Percentiles rank a stretch among this genome's conserved stretches.
Conservation (phyloP, 371 early-diverging fungal genomes). For the Nematocida sp. region DNA sequence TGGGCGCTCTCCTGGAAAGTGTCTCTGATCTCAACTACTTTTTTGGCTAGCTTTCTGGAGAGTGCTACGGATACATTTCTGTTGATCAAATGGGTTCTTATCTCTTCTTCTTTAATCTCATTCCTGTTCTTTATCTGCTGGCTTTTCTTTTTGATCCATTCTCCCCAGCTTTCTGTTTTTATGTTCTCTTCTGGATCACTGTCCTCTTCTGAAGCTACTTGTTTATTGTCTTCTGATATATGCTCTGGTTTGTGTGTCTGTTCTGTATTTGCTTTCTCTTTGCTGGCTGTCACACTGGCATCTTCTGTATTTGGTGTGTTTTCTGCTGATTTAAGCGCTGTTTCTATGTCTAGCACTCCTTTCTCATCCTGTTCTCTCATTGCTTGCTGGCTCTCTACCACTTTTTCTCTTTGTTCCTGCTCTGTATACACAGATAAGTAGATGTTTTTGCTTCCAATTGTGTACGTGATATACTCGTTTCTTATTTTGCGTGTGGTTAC, state of each 20-base stretch:
- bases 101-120: conserved; percentile 45
- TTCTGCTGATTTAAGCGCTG: background rate
- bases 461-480: conserved; percentile 25
- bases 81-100: conserved; percentile 56
- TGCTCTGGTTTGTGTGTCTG: conserved; percentile 19
- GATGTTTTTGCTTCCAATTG: conserved; percentile 9
- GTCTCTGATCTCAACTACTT: conserved; percentile 44
- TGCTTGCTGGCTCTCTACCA: conserved; percentile 7
- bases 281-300: conserved; percentile 15
- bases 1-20: conserved; percentile 30
- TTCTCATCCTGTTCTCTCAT: conserved; percentile 15
- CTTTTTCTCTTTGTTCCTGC: conserved; percentile 15
- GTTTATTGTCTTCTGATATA: background rate
- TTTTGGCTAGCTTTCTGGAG: conserved; percentile 50
- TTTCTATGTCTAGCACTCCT: background rate
- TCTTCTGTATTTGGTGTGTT: background rate
- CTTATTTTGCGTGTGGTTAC: conserved; percentile 7
- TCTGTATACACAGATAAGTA: conserved; percentile 37
- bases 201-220: conserved; percentile 2
- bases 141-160: conserved; percentile 2
- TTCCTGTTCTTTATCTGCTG: conserved; percentile 42
- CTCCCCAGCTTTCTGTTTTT: conserved; percentile 19
- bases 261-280: conserved; percentile 24
- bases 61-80: conserved; percentile 60
- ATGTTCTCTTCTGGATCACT: conserved; percentile 14